Base-by-base conservation (phyloP, 164 flowering plant genomes). In the Echeveria elegans region DNA sequence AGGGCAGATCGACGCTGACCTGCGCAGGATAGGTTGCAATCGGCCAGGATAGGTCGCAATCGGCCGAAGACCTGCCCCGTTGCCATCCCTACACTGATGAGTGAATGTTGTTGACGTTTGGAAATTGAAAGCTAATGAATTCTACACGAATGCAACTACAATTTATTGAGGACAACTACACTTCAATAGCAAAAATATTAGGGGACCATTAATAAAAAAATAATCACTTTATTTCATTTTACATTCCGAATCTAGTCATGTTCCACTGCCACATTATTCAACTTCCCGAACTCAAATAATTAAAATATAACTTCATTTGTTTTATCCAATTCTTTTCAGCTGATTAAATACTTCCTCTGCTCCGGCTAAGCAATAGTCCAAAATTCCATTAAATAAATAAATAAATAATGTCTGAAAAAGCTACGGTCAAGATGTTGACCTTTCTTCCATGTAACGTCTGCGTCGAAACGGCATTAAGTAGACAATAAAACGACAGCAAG, bases 231-330 rank as follows among this genome's bases (percentile, higher is more conserved):
- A 28, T 56, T 9, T 56, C 61, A 26, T 11, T 56, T 56, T 56
- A 53, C 31, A 53, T 9, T 53, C 60, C 60, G 60, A 24, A 53
- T 56, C 32, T 56, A 19, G 61, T 56, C 61, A 28, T 26, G 32
- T 56, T 56, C 32, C 61, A 56, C 18, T 12, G 16, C 31, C 61
- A 26, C 61, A 56, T 56, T 56, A 56, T 56, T 56, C 61, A 56
- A 26, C 61, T 56, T 56, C 30, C 16, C 16, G 5, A 28, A 6
- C 2, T 26, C 32, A 26, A 6, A 56, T 0, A 26, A 56, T 56
- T 6, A 5, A 26, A 56, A 56, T 56, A 23, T 12, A 21, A 52
- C 16, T 50, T 1, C 21, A 5, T 50, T 45, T 2, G 15, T 15
- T 45, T 21, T 24, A 52, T 12, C 1, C 32, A 14, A 26, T 26